Evolutionary conservation across 257 asterid species (phyloP).

Genomic region (Ballota nigra): DNA sequence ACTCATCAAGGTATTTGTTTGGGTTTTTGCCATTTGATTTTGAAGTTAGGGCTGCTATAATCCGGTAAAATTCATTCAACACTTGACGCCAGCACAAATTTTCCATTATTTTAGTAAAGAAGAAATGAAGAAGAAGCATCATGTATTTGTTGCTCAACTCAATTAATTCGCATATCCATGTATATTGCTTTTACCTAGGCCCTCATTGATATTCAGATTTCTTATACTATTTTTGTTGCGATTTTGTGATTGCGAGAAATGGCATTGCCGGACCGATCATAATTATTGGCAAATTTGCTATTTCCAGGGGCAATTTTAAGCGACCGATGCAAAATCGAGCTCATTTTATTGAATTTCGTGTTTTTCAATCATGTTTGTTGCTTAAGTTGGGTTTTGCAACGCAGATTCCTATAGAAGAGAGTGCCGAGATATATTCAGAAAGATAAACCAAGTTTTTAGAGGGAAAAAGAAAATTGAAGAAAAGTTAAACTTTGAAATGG

Average conservation of each 20-base stretch:
- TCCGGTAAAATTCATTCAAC: too few relatives aligned
- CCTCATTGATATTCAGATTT: too few relatives aligned
- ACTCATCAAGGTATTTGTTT: constrained; percentile 33
- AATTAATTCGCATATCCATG: constrained; percentile 1
- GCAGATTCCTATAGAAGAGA: constrained; percentile 8
- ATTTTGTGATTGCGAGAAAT: background rate
- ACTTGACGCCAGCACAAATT: background rate
- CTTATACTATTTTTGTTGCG: background rate
- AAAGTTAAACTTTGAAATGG: constrained; percentile 27
- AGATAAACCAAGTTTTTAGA: background rate
- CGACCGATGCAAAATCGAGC: constrained; percentile 3
- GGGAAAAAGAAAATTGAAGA: background rate
- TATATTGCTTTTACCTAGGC: too few relatives aligned
- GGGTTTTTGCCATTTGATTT: background rate
- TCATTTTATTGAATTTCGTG: background rate
- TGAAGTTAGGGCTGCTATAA: too few relatives aligned
- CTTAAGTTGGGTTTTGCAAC: background rate
- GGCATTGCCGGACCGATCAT: background rate
- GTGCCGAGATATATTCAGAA: constrained; percentile 4
- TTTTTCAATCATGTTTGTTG: background rate
- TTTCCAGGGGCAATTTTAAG: background rate
- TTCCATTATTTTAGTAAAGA: background rate
- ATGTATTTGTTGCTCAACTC: constrained; percentile 13
- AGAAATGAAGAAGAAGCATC: background rate
- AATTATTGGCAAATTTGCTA: background rate